These are phyloP conservation scores for Suillus tomentosus DNA, from an alignment of 768 basidiomycete species.

Conservation along the genomic window DNA sequence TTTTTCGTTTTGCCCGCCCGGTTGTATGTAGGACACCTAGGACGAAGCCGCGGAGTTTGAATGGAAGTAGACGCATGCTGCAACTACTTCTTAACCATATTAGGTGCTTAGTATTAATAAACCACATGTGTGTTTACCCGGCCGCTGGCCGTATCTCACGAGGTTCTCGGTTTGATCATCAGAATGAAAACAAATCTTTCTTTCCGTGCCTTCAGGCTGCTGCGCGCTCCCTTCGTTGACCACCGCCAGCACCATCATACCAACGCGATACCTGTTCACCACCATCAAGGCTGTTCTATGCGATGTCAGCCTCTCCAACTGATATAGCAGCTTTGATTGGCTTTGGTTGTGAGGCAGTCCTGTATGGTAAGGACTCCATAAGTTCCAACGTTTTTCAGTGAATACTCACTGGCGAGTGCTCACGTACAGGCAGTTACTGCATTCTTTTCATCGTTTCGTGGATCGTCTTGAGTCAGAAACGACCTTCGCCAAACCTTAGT, in stretches of 20 bases:
- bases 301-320: constrained; percentile 25
- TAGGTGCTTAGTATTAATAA: too few species aligned
- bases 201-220: background rate
- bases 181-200: constrained; percentile 4
- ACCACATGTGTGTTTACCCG: background rate
- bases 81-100: background rate
- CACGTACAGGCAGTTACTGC: constrained; percentile 17
- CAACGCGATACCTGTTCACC: background rate
- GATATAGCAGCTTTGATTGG: constrained; percentile 40
- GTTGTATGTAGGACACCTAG: background rate
- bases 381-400: background rate
- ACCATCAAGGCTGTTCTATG: background rate
- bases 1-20: background rate
- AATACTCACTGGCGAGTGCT: constrained; percentile 12
- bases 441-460: constrained; percentile 34
- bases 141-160: background rate
- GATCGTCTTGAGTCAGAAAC: constrained; percentile 24
- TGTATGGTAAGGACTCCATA: constrained; percentile 33
- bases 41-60: background rate
- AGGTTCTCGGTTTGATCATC: background rate
- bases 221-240: background rate
- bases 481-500: constrained; percentile 15
- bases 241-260: background rate
- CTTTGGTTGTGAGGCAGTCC: constrained; percentile 37
- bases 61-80: background rate